Conservation (phyloP, 164 flowering plant species). For the Liquidambar formosana region DNA sequence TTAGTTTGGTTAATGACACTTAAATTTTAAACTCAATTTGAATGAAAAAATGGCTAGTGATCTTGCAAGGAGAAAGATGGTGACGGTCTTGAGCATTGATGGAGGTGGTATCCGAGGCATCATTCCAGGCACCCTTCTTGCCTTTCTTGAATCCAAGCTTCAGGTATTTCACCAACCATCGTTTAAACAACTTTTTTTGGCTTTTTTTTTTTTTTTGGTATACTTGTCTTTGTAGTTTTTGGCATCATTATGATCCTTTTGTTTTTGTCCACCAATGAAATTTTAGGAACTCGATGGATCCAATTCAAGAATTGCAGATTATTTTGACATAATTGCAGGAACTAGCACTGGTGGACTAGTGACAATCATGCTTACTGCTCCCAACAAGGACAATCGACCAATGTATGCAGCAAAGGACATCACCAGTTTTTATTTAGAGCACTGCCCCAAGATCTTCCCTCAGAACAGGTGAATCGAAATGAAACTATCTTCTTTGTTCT, state of each 20-base stretch:
- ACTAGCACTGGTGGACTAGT: conserved; percentile 30
- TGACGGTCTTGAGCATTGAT: conserved; percentile 33
- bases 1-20: no score
- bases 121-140: conserved; percentile 30
- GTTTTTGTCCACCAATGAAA: neutral
- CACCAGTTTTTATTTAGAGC: conserved; percentile 18
- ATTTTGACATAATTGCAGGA: conserved; percentile 25
- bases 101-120: conserved; percentile 42
- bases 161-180: conserved; percentile 17
- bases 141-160: conserved; percentile 29
- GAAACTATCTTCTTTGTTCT: no score
- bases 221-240: no score
- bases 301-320: conserved; percentile 25
- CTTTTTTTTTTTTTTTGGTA: no score
- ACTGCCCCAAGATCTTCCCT: conserved; percentile 24
- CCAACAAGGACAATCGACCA: conserved; percentile 21
- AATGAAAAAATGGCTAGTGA: conserved; percentile 1
- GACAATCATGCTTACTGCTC: conserved; percentile 27
- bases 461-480: conserved; percentile 4
- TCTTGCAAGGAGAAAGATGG: conserved; percentile 8
- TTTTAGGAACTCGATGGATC: conserved; percentile 21
- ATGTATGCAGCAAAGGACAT: conserved; percentile 23
- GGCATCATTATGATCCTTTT: no score
- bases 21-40: no score
- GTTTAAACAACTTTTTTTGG: neutral